Percentiles rank a stretch among this genome's conserved stretches.
Conservation (phyloP, 2,329 filamentous ascomycete genomes). For the Fusarium tuaranense region DNA sequence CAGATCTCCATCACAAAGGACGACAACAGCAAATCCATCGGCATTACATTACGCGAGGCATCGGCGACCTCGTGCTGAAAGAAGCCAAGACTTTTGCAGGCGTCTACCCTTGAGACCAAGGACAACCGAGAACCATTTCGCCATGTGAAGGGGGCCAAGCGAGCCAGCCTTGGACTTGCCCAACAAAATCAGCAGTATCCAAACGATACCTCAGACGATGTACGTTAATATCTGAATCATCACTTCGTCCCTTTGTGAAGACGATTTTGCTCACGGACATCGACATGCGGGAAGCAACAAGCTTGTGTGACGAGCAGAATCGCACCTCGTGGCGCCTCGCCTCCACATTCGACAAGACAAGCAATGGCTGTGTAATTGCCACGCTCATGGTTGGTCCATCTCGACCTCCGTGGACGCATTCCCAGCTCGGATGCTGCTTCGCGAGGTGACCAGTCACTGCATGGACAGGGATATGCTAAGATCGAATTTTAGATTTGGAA, state of each 20-base stretch:
- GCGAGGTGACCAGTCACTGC: slow-evolving; percentile 27
- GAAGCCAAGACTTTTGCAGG: not conserved
- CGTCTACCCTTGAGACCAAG: not conserved
- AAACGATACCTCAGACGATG: not conserved
- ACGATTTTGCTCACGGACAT: not conserved
- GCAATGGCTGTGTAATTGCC: slow-evolving; percentile 27
- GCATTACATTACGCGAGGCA: not conserved
- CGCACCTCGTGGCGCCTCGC: slow-evolving; percentile 4
- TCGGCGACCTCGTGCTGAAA: not conserved
- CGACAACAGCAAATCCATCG: not conserved
- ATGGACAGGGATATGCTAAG: slow-evolving; percentile 27
- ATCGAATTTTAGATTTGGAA: slow-evolving; percentile 38
- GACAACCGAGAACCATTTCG: not conserved
- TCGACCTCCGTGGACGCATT: slow-evolving; percentile 1
- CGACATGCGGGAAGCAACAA: slow-evolving; percentile 9
- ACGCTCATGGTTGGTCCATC: slow-evolving; percentile 16
- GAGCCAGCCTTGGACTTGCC: not conserved
- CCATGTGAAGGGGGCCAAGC: not conserved
- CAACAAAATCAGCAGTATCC: not conserved
- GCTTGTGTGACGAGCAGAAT: not conserved
- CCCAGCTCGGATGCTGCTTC: slow-evolving; percentile 15
- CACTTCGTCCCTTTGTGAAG: not conserved
- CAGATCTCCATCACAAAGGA: not conserved
- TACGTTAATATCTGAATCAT: not conserved
- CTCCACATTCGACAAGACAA: slow-evolving; percentile 16